Conservation (phyloP, 1,139 yeast genomes). For the Yamadazyma taylorii region DNA sequence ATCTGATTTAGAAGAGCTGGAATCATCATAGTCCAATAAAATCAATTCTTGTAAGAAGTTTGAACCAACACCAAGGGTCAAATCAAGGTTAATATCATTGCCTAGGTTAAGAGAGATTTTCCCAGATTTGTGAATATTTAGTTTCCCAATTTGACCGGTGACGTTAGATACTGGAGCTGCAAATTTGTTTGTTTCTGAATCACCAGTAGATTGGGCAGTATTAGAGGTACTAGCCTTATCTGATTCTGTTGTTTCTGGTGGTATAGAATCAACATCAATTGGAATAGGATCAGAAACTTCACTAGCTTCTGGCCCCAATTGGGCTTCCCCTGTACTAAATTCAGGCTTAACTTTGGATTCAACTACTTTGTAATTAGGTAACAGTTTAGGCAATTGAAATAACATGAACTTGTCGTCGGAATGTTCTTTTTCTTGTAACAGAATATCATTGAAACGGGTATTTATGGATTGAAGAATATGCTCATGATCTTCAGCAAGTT, state of each 20-base stretch:
- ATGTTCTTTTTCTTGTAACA: conserved; percentile 14
- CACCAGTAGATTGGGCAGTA: conserved; percentile 74
- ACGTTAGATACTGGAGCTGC: conserved; percentile 13
- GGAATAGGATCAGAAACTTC: conserved; percentile 5
- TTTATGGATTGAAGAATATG: conserved; percentile 30
- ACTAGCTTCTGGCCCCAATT: conserved; percentile 11
- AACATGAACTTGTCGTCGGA: conserved; percentile 43
- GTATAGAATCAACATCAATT: conserved; percentile 12
- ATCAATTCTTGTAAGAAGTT: conserved; percentile 77
- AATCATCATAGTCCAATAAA: conserved; percentile 46
- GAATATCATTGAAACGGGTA: conserved; percentile 16
- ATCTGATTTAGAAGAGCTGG: no score
- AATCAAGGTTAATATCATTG: conserved; percentile 60
- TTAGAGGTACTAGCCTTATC: conserved; percentile 75
- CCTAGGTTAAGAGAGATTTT: conserved; percentile 75
- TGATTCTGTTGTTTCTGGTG: conserved; percentile 15
- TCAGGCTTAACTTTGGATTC: conserved; percentile 11
- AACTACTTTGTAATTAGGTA: conserved; percentile 51
- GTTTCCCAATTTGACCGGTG: conserved; percentile 66
- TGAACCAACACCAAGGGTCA: conserved; percentile 70
- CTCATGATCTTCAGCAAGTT: conserved; percentile 33
- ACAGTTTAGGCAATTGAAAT: conserved; percentile 68
- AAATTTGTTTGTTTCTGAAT: conserved; percentile 13
- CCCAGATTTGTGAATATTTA: conserved; percentile 81
- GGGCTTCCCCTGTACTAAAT: conserved; percentile 16